These are phyloP conservation scores for Forsythia viridissima DNA, from an alignment of 257 asterid genomes.

Conservation along the genomic window DNA sequence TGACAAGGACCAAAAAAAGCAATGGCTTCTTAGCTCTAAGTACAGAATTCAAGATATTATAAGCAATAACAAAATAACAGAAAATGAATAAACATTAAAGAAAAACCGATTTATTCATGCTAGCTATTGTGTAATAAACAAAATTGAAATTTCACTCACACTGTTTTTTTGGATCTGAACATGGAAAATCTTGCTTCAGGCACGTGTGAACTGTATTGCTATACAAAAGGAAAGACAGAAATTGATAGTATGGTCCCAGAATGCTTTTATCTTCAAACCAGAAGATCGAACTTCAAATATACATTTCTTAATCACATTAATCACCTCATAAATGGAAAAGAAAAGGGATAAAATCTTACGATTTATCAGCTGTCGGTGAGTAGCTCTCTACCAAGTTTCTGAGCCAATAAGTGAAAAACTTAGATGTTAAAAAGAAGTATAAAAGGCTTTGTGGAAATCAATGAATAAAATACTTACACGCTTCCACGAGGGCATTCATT, in stretches of 20 bases:
- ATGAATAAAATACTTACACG: constrained; percentile 55
- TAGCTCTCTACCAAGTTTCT: constrained; percentile 88
- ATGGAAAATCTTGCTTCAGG: constrained; percentile 71
- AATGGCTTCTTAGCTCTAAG: not conserved
- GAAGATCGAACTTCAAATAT: not conserved
- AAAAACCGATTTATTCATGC: not conserved
- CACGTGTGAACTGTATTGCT: constrained; percentile 50
- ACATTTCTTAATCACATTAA: not conserved
- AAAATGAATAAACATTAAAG: not conserved
- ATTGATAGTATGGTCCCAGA: constrained; percentile 9
- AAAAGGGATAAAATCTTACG: constrained; percentile 43
- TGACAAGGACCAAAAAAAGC: not conserved
- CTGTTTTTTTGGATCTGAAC: constrained; percentile 37
- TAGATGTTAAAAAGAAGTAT: constrained; percentile 9
- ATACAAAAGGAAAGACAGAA: constrained; percentile 22
- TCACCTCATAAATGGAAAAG: not conserved
- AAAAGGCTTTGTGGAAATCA: not conserved
- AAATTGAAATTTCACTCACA: constrained; percentile 41
- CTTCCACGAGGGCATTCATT: constrained; percentile 69
- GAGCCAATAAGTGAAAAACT: constrained; percentile 30
- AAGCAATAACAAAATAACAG: not conserved
- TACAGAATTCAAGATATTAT: not conserved
- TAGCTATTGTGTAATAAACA: not conserved
- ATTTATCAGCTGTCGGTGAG: constrained; percentile 43
- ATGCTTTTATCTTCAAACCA: constrained; percentile 9